Percentiles rank a stretch among this genome's conserved stretches.
phyloP scores from a whole-genome alignment of 805 yeast genomes.

The Starmerella powellii region DNA sequence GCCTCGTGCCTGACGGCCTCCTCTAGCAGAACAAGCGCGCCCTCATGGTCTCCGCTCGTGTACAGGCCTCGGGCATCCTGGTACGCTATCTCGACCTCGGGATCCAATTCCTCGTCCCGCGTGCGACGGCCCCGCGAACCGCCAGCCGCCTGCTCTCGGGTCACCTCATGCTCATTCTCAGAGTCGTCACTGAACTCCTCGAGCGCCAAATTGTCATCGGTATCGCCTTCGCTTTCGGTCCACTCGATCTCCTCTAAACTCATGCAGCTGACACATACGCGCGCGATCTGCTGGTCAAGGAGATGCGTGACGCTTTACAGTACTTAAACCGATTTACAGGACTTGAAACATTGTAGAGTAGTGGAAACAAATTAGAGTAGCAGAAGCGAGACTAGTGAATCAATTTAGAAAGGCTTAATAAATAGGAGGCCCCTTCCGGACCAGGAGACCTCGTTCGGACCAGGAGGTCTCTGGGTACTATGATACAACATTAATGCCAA shows the following conservation, averaged over 20 bases:
- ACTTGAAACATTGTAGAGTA: too few relatives aligned
- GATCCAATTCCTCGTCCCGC: constrained; percentile 22
- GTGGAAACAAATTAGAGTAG: background rate
- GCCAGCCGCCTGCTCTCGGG: background rate
- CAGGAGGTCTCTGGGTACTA: too few relatives aligned
- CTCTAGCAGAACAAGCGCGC: constrained; percentile 26
- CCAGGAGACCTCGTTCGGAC: too few relatives aligned
- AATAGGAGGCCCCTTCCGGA: too few relatives aligned
- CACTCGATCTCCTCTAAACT: constrained; percentile 19
- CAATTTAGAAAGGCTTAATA: background rate
- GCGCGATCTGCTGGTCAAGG: background rate
- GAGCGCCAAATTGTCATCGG: constrained; percentile 16
- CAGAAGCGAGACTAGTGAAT: background rate
- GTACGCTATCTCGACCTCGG: constrained; percentile 21
- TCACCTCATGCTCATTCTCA: constrained; percentile 12
- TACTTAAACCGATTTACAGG: too few relatives aligned
- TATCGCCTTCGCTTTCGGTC: constrained; percentile 21
- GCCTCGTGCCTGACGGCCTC: constrained; percentile 27
- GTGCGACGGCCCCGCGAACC: constrained; percentile 7
- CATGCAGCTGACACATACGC: constrained; percentile 2
- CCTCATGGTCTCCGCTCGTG: constrained; percentile 21
- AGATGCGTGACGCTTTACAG: too few relatives aligned
- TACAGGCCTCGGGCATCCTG: constrained; percentile 20
- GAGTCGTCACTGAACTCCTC: constrained; percentile 12
- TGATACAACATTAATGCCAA: constrained; percentile 24